Conservation (phyloP, 768 basidiomycete genomes). For the Leccinum rimulosum region DNA sequence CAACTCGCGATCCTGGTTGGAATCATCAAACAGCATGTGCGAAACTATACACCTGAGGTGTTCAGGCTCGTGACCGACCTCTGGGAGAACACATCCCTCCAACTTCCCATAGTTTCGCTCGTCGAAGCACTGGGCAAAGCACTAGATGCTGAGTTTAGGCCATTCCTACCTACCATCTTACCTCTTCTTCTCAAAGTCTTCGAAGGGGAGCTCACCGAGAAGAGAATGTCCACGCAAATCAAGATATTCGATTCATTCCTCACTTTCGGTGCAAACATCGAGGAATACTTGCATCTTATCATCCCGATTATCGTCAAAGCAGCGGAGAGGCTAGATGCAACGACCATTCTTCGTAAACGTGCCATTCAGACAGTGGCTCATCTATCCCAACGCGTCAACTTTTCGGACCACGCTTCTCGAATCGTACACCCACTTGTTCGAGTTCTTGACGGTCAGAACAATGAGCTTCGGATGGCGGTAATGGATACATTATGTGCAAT, state of each 20-base stretch:
- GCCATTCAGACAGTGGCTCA: constrained; percentile 92
- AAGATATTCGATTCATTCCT: constrained; percentile 94
- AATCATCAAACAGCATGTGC: constrained; percentile 96
- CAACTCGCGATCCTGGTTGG: constrained; percentile 93
- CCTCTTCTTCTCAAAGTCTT: constrained; percentile 90
- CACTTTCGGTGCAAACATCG: constrained; percentile 94
- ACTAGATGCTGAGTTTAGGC: constrained; percentile 95
- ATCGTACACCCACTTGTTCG: constrained; percentile 95
- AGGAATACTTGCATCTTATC: constrained; percentile 96
- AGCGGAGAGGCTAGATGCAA: constrained; percentile 79
- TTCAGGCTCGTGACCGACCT: constrained; percentile 85
- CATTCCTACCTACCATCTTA: constrained; percentile 86
- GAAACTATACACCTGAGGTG: constrained; percentile 84
- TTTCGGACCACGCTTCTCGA: constrained; percentile 95
- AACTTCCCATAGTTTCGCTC: constrained; percentile 88
- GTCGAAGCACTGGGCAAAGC: constrained; percentile 93
- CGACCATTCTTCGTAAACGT: constrained; percentile 73
- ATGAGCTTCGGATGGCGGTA: constrained; percentile 80
- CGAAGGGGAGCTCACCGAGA: constrained; percentile 83
- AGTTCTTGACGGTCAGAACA: constrained; percentile 69
- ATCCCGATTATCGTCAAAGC: constrained; percentile 92
- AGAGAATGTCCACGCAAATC: constrained; percentile 73
- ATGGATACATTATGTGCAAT: constrained; percentile 94
- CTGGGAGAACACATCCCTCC: constrained; percentile 82
- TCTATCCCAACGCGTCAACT: constrained; percentile 89